Evolutionary conservation across 495 filamentous ascomycete genomes (phyloP), one percentile per base, ranked within the genome.

Genomic region (Podospora appendiculata): DNA sequence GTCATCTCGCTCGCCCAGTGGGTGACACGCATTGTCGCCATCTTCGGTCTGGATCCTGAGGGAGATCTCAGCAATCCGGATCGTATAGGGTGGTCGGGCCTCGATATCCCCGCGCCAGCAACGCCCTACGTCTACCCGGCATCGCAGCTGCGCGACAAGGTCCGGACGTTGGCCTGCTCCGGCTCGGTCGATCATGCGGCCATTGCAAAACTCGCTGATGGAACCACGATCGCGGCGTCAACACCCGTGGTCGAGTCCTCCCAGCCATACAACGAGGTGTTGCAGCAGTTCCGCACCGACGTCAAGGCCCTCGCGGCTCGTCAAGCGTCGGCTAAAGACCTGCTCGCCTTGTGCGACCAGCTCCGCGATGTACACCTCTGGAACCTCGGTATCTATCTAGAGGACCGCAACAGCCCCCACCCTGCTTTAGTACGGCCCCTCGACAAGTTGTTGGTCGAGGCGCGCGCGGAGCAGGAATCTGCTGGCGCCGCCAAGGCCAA

Each of bases 341-440:
- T 85, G 8, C 71, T 85, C 13, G 60, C 73, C 0, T 74, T 88
- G 45, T 86, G 81, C 60, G 87, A 89, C 62, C 69, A 73, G 5
- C 70, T 90, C 32, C 81, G 87, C 33, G 81, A 89, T 55, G 58
- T 76, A 10, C 74, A 82, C 45, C 78, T 90, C 44, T 86, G 83
- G 64, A 70, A 83, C 45, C 65, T 86, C 4, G 84, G 77, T 38
- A 78, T 90, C 50, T 86, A 87, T 55, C 81, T 90, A 32, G 87
- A 90, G 63, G 87, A 90, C 58, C 80, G 85, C 6, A 51, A 58
- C 16, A 45, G 47, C 25, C 73, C 48, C 69, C 69, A 41, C 78
- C 83, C 0, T 82, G 86, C 12, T 70, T 88, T 12, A 75, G 89
- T 42, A 80, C 84, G 41, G 79, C 81, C 9, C 71, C 60, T 70